phyloP scores from a whole-genome alignment of 345 rosid genomes.

The Dovyalis caffra region DNA sequence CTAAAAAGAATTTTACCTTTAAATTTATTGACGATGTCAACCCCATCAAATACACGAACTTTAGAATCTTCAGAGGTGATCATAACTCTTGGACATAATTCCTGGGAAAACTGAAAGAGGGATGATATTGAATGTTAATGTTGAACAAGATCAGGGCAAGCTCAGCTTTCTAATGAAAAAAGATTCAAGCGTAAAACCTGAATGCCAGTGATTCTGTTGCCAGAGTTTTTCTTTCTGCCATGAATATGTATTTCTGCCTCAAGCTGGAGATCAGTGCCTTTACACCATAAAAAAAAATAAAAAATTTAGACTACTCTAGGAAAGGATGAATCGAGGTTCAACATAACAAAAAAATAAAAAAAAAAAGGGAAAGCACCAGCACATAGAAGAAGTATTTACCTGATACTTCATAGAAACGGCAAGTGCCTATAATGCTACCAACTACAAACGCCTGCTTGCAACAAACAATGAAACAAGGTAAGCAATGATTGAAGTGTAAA shows the following conservation, averaged over 20 bases:
- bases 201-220: constrained; percentile 70
- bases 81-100: constrained; percentile 50
- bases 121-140: constrained; percentile 10
- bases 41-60: constrained; percentile 57
- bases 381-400: constrained; percentile 29
- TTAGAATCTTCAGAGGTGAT: constrained; percentile 79
- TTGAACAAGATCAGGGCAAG: not conserved
- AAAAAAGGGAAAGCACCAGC: not conserved
- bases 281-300: constrained; percentile 5
- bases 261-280: constrained; percentile 48
- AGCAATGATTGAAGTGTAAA: not conserved
- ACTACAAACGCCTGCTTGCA: constrained; percentile 63
- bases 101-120: constrained; percentile 55
- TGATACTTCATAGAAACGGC: constrained; percentile 65
- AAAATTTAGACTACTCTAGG: not conserved
- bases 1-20: constrained; percentile 46
- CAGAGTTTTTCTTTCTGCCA: constrained; percentile 42
- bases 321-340: not conserved
- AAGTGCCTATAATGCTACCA: constrained; percentile 66
- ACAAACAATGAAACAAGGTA: constrained; percentile 9
- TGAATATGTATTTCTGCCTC: constrained; percentile 46
- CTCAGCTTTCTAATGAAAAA: not conserved
- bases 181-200: constrained; percentile 41
- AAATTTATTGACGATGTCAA: constrained; percentile 54
- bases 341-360: no score